phyloP scores from a whole-genome alignment of 1,284 basidiomycete genomes.

The Golubevia pallescens region DNA sequence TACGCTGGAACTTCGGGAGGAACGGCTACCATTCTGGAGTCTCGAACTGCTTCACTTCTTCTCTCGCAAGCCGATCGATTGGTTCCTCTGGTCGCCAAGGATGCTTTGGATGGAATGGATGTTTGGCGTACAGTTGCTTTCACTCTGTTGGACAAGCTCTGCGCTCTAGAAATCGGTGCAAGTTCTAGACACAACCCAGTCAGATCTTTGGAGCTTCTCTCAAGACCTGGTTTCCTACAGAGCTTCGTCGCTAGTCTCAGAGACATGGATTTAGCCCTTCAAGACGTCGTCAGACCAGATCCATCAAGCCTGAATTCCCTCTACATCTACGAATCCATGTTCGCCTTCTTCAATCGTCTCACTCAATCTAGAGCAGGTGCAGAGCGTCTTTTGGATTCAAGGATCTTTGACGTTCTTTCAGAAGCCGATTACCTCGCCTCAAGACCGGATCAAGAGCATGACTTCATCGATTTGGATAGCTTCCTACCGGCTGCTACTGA shows the following conservation, averaged over 20 bases:
- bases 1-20: constrained; percentile 28
- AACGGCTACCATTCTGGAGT: constrained; percentile 28
- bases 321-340: constrained; percentile 93
- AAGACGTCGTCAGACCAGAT: constrained; percentile 82
- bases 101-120: constrained; percentile 91
- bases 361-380: constrained; percentile 81
- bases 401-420: constrained; percentile 78
- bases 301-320: constrained; percentile 87
- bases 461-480: constrained; percentile 79
- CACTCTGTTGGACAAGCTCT: constrained; percentile 79
- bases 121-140: constrained; percentile 96
- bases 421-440: constrained; percentile 87
- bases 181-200: constrained; percentile 21
- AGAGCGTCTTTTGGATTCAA: constrained; percentile 81
- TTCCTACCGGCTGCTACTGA: constrained; percentile 86
- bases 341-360: constrained; percentile 84
- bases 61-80: constrained; percentile 73
- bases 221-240: constrained; percentile 78
- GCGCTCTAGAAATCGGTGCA: constrained; percentile 60
- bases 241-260: constrained; percentile 84
- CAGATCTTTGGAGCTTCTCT: constrained; percentile 73
- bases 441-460: constrained; percentile 79
- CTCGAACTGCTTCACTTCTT: constrained; percentile 64
- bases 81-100: constrained; percentile 78
- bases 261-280: constrained; percentile 80